These are phyloP conservation scores for Baudoinia panamericana DNA, from an alignment of 495 filamentous ascomycete species.

Conservation along the genomic window DNA sequence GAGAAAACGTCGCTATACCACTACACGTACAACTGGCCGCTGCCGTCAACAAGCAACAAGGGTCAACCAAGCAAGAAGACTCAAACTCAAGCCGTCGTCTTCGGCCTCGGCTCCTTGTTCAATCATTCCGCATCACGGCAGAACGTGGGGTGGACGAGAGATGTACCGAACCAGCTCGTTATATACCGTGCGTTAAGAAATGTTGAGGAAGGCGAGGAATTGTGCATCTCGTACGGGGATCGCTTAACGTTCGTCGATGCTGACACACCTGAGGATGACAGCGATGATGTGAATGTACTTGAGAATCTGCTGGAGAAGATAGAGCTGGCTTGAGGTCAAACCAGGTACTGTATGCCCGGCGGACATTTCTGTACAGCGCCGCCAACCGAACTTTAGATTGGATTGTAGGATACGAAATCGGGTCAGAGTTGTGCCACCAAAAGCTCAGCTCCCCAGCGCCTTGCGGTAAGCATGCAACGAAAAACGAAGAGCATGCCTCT, in stretches of 20 bases:
- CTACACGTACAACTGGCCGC: conserved; percentile 44
- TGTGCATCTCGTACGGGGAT: conserved; percentile 43
- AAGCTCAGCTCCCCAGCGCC: not conserved
- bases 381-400: too few relatives aligned
- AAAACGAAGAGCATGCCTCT: not conserved
- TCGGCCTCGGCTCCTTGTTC: conserved; percentile 46
- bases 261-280: conserved; percentile 21
- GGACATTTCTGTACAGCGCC: too few relatives aligned
- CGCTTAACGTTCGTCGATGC: conserved; percentile 41
- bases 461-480: conserved; percentile 2
- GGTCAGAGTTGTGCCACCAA: too few relatives aligned
- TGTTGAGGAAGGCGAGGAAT: conserved; percentile 39
- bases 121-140: conserved; percentile 40
- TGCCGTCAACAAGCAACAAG: conserved; percentile 8
- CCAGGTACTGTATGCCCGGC: too few relatives aligned
- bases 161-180: conserved; percentile 33
- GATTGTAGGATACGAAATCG: too few relatives aligned
- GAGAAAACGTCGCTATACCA: conserved; percentile 38
- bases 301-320: conserved; percentile 25
- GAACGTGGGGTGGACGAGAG: conserved; percentile 42
- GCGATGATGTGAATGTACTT: not conserved
- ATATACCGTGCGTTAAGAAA: conserved; percentile 39
- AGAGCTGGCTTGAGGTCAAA: conserved; percentile 23
- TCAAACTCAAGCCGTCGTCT: conserved; percentile 41
- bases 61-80: conserved; percentile 13